phyloP scores from a whole-genome alignment of 1,139 yeast genomes.

The Kurtzmaniella quercitrusa region DNA sequence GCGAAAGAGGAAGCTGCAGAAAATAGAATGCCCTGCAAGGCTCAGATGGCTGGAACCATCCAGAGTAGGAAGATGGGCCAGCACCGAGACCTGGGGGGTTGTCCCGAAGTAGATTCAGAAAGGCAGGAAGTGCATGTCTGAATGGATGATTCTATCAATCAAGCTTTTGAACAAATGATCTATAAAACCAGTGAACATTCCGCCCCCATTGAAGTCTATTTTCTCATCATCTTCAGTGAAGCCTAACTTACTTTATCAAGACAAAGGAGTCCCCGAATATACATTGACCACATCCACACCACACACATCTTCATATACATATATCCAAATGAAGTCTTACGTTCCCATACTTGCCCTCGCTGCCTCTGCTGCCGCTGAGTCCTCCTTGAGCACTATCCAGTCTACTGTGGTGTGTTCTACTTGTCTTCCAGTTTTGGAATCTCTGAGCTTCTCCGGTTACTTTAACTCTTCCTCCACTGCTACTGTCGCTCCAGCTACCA shows the following conservation, averaged over 20 bases:
- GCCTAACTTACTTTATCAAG: too few relatives aligned
- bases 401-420: slow-evolving; percentile 25
- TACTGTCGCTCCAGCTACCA: slow-evolving; percentile 1
- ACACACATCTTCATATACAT: not conserved
- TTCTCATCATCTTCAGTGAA: too few relatives aligned
- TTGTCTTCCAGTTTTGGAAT: slow-evolving; percentile 18
- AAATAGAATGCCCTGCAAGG: not conserved
- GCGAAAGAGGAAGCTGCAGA: not conserved
- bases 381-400: slow-evolving; percentile 18
- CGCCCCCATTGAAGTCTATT: not conserved
- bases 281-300: too few relatives aligned
- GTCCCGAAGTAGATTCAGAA: not conserved
- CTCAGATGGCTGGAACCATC: not conserved
- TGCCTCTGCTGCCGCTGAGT: slow-evolving; percentile 21
- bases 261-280: too few relatives aligned
- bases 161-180: not conserved
- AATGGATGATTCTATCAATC: not conserved
- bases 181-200: not conserved
- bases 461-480: slow-evolving; percentile 14
- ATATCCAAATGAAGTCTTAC: slow-evolving; percentile 7
- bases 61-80: not conserved
- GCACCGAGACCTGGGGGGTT: not conserved
- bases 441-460: slow-evolving; percentile 22
- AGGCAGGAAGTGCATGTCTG: not conserved
- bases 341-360: slow-evolving; percentile 14